Conservation (phyloP, 768 basidiomycete species). For the Termitomyces sp. region DNA sequence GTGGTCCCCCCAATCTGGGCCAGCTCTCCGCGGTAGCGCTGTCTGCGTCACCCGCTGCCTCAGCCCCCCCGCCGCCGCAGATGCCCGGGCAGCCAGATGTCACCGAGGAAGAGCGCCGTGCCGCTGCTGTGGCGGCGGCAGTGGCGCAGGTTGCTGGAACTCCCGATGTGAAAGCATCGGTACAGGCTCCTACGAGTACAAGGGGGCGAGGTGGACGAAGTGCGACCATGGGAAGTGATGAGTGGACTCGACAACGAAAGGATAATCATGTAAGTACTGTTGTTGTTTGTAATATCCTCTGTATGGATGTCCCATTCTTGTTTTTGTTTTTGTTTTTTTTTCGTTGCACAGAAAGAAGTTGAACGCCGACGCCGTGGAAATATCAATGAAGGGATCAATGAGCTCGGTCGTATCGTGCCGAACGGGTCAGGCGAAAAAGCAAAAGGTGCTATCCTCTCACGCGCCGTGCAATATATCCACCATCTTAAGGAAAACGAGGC, state of each 20-base stretch:
- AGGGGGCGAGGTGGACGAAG: constrained; percentile 48
- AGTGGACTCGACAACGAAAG: constrained; percentile 76
- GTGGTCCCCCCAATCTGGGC: constrained; percentile 59
- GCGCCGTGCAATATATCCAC: constrained; percentile 88
- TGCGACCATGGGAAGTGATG: constrained; percentile 65
- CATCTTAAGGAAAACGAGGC: constrained; percentile 89
- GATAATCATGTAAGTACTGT: constrained; percentile 65
- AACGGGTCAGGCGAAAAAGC: constrained; percentile 83
- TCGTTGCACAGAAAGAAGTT: constrained; percentile 86
- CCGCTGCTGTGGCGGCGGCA: not conserved
- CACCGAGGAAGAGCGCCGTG: constrained; percentile 21
- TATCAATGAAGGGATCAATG: constrained; percentile 95
- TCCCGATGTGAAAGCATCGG: not conserved
- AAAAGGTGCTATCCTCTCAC: constrained; percentile 84
- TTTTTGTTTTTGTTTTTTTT: no score
- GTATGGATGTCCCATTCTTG: not conserved
- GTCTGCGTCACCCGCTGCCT: constrained; percentile 30
- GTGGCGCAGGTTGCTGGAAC: constrained; percentile 11
- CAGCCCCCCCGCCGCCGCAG: constrained; percentile 10
- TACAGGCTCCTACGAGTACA: constrained; percentile 19
- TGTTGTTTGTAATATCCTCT: not conserved
- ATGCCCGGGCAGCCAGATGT: constrained; percentile 18
- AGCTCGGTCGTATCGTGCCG: constrained; percentile 84
- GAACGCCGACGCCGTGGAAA: constrained; percentile 92
- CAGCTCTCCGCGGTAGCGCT: constrained; percentile 52